phyloP scores from a whole-genome alignment of 768 basidiomycete species.

The Tulasnella sp. region DNA sequence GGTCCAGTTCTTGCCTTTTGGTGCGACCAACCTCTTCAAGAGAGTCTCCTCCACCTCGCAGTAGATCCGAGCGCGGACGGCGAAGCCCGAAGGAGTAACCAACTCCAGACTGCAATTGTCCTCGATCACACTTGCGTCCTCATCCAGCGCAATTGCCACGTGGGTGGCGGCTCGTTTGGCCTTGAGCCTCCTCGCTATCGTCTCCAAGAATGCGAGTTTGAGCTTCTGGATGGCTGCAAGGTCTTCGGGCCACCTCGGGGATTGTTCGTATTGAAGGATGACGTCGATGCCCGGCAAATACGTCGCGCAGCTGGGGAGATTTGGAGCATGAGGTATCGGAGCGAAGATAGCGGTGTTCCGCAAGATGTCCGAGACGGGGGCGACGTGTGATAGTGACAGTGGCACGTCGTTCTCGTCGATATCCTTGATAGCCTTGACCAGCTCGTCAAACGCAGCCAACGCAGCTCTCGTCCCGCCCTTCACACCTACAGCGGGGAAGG shows the following conservation, averaged over 20 bases:
- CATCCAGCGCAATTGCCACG: conserved; percentile 53
- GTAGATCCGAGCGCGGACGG: conserved; percentile 76
- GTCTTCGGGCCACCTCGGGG: conserved; percentile 91
- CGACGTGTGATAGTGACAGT: conserved; percentile 65
- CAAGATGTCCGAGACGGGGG: conserved; percentile 61
- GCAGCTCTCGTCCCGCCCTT: conserved; percentile 35
- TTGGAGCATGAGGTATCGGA: conserved; percentile 53
- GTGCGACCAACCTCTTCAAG: conserved; percentile 44
- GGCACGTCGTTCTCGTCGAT: conserved; percentile 46
- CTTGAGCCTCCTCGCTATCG: conserved; percentile 59
- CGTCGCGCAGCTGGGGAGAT: conserved; percentile 43
- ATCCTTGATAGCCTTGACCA: conserved; percentile 65
- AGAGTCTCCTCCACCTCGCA: conserved; percentile 78
- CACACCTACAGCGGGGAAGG: neutral
- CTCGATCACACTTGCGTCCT: conserved; percentile 48
- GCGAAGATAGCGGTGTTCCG: conserved; percentile 75
- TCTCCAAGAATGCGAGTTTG: conserved; percentile 87
- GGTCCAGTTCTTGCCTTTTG: neutral
- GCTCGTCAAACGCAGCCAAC: conserved; percentile 64
- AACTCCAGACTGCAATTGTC: conserved; percentile 72
- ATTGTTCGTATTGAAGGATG: conserved; percentile 85
- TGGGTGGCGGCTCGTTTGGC: conserved; percentile 30
- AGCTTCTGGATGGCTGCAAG: conserved; percentile 85
- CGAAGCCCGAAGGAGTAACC: conserved; percentile 73
- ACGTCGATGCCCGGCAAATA: conserved; percentile 65